Evolutionary conservation across 768 basidiomycete species (phyloP), one percentile per base, ranked within the genome.

Genomic region (Rhizopogon rudus): DNA sequence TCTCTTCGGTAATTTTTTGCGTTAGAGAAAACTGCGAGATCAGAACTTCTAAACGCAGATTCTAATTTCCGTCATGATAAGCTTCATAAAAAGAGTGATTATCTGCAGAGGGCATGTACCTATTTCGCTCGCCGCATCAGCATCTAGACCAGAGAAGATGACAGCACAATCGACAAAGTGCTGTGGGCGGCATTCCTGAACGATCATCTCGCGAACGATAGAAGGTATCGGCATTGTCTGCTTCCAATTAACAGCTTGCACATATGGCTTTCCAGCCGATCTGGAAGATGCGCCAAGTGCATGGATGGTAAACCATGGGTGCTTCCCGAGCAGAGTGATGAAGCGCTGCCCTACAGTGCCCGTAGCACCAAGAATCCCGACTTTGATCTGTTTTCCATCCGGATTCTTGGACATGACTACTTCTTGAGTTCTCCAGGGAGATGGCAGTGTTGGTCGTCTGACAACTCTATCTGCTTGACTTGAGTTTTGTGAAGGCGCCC

Each of bases 311-410:
- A 99, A 98, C 84, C 88, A 98, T 0, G 96, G 94, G 67, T 99
- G 97, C 6, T 75, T 67, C 4, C 91, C 77, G 46, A 99, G 87
- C 46, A 98, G 84, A 49, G 84, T 79, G 70, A 98, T 89, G 71
- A 98, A 99, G 40, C 94, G 83, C 72, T 98, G 96, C 22, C 96
- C 95, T 48, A 98, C 96, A 45, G 93, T 97, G 55, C 96, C 93
- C 0, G 92, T 95, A 1, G 93, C 92, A 33, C 92, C 92, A 8
- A 94, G 77, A 45, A 95, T 75, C 57, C 91, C 92, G 56, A 95
- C 89, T 43, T 73, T 76, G 59, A 77, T 65, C 3, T 61, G 4
- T 6, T 56, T 59, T 0, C 56, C 55, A 8, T 70, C 66, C 37
- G 58, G 16, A 35, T 44, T 52, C 44, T 28, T 61, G 53, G 40